Evolutionary conservation across 2,329 filamentous ascomycete genomes (phyloP).

Genomic region (Hypoxylon sp.): DNA sequence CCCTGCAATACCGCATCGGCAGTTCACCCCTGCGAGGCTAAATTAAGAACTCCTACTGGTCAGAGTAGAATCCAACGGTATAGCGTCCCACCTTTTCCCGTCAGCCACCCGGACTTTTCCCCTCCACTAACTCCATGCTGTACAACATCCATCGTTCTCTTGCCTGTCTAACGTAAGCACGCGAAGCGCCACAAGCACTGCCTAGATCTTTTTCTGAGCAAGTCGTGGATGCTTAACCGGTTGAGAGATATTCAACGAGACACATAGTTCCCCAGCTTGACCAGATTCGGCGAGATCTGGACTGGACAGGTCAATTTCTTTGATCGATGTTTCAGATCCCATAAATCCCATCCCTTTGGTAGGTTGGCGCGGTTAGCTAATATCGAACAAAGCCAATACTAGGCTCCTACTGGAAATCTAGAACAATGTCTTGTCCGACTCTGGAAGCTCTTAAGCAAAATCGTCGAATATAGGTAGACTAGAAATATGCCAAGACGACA

Average conservation of each 20-base stretch:
- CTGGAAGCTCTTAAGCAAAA: constrained; percentile 9
- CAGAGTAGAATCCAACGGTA: constrained; percentile 5
- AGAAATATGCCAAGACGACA: constrained; percentile 1
- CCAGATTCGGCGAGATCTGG: constrained; percentile 12
- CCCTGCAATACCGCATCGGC: constrained; percentile 19
- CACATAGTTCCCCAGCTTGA: neutral
- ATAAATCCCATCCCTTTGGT: constrained; percentile 16
- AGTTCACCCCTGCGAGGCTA: constrained; percentile 17
- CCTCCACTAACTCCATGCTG: constrained; percentile 25
- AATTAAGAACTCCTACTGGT: constrained; percentile 12
- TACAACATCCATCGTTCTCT: constrained; percentile 25
- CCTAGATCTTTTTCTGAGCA: neutral
- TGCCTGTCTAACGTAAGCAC: constrained; percentile 41
- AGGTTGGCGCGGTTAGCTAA: constrained; percentile 1
- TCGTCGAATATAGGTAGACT: neutral
- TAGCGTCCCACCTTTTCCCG: constrained; percentile 20
- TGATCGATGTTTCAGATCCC: constrained; percentile 24
- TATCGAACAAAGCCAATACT: neutral
- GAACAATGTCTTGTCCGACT: constrained; percentile 12
- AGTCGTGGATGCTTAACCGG: neutral
- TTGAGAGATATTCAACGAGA: neutral
- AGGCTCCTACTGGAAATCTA: neutral
- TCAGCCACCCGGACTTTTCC: constrained; percentile 18
- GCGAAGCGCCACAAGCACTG: constrained; percentile 23
- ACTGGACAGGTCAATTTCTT: constrained; percentile 14